Evolutionary conservation across 1,284 basidiomycete species (phyloP).

Genomic region (Irpex rosettiformis): DNA sequence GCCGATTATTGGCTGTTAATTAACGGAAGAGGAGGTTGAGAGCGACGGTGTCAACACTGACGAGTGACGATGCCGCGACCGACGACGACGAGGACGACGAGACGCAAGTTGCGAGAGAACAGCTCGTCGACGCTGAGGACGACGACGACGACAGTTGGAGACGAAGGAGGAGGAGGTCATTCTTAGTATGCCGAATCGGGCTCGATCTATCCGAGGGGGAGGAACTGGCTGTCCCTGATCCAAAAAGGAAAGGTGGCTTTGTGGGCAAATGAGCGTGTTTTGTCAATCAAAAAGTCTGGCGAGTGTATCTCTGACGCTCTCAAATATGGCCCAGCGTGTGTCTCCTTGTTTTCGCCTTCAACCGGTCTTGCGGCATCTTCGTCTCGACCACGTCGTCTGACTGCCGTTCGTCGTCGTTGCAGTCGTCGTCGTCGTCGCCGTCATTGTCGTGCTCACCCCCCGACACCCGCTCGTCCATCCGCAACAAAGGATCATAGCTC

Average conservation of each 20-base stretch:
- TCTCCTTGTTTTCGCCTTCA: slow-evolving; percentile 1
- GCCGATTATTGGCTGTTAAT: background rate
- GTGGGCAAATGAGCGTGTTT: slow-evolving; percentile 1
- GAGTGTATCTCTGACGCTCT: background rate
- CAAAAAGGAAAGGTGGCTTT: slow-evolving; percentile 1
- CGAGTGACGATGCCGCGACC: background rate
- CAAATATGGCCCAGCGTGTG: background rate
- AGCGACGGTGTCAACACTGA: background rate
- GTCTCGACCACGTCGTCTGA: background rate
- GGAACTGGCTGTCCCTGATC: slow-evolving; percentile 1
- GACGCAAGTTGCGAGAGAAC: background rate
- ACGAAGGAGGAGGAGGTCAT: background rate
- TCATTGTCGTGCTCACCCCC: background rate
- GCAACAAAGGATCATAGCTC: background rate
- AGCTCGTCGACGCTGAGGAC: background rate
- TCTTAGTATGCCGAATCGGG: slow-evolving; percentile 3
- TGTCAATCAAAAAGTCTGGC: background rate
- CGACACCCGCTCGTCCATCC: background rate
- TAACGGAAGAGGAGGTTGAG: background rate
- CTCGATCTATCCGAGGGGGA: background rate
- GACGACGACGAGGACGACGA: background rate
- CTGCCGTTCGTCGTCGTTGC: background rate
- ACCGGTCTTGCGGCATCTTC: background rate
- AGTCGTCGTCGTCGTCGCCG: background rate
- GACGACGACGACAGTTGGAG: background rate